Evolutionary conservation across 495 filamentous ascomycete genomes (phyloP), one percentile per base, ranked within the genome.

Genomic region (Elasticomyces elasticus): DNA sequence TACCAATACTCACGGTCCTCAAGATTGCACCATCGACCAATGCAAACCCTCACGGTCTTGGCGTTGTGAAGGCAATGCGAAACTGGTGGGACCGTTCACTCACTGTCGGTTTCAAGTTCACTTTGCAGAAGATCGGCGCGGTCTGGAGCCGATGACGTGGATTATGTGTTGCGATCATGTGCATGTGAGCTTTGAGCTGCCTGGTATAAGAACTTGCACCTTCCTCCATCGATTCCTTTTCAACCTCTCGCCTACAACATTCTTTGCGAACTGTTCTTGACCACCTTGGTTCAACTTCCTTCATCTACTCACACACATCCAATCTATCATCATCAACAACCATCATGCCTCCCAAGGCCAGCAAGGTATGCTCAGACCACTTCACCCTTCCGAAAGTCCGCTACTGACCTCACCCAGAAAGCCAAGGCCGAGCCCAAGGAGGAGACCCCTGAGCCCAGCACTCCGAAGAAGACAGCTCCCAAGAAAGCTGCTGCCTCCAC

Each of bases 311-410:
- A n/a, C n/a, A n/a, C n/a, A n/a, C n/a, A n/a, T n/a, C n/a, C n/a
- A n/a, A n/a, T n/a, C n/a, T n/a, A n/a, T n/a, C n/a, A n/a, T n/a
- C n/a, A n/a, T n/a, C 10, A 37, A 45, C 31, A 24, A 19, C 23
- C 41, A 53, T 15, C 17, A 31, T 43, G 51, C 28, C 56, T 42
- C 51, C 51, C 20, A 46, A 52, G 20, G 44, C 45, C 17, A 45
- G 2, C 42, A 45, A 45, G 42, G 42, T 45, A 45, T 26, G 19
- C 42, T 40, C 13, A 15, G 35, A 5, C 19, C 13, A 15, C 13
- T 17, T 3, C 15, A 12, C 13, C 3, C 13, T 13, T n/a, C 35
- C 19, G 13, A 40, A 3, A 13, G 12, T 17, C 3, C 35, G 13
- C 19, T 17, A 40, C 13, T 40, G 35, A 40, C 35, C 13, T 17